phyloP scores from a whole-genome alignment of 2,329 filamentous ascomycete genomes.

The Xylariaceae sp. region DNA sequence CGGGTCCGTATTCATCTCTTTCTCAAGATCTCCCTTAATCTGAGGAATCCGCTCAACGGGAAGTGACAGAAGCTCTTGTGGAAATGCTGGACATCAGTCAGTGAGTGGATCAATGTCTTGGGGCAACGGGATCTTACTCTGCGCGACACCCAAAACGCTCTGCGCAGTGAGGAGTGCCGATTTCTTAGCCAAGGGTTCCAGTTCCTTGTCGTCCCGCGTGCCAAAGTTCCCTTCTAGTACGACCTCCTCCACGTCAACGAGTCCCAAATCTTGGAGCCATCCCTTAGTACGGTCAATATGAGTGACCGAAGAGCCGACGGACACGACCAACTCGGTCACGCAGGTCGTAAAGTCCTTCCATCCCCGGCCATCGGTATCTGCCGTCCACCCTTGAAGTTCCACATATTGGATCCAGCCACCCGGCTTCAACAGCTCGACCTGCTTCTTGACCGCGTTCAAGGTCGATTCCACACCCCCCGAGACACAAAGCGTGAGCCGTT shows the following conservation, averaged over 20 bases:
- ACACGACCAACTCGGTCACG: neutral
- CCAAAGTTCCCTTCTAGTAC: neutral
- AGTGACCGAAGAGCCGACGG: neutral
- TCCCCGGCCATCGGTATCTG: neutral
- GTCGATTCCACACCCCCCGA: neutral
- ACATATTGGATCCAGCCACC: neutral
- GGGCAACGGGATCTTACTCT: neutral
- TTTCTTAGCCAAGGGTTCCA: neutral
- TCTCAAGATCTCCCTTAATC: neutral
- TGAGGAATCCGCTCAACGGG: neutral
- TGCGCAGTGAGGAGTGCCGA: neutral
- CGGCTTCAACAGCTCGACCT: neutral
- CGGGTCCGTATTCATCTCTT: neutral
- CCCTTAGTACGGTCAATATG: neutral
- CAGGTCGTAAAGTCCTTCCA: neutral
- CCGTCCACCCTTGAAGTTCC: neutral
- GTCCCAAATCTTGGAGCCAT: neutral
- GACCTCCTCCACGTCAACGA: neutral
- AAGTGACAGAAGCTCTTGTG: neutral
- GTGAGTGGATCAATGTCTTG: neutral
- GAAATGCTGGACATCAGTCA: neutral
- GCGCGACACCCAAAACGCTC: neutral
- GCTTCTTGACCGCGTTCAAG: neutral
- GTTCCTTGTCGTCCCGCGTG: neutral
- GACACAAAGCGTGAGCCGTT: neutral